Conservation (phyloP, 2,329 filamentous ascomycete genomes). For the Ramularia endophylla region DNA sequence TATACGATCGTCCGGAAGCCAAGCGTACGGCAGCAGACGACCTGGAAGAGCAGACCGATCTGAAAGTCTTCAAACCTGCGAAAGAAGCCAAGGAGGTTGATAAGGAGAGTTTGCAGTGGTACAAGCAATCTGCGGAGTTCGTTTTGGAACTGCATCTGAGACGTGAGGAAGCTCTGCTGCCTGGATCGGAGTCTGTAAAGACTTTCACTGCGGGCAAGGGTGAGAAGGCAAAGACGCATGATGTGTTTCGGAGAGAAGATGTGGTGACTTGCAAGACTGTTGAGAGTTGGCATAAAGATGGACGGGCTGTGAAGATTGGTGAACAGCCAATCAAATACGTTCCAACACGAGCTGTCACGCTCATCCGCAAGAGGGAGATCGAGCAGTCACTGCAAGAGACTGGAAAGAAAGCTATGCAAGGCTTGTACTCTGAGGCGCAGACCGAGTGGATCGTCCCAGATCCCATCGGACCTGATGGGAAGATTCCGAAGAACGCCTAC, state of each 20-base stretch:
- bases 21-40: slow-evolving; percentile 67
- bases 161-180: slow-evolving; percentile 80
- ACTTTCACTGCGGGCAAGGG: slow-evolving; percentile 72
- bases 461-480: slow-evolving; percentile 61
- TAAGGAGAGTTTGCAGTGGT: slow-evolving; percentile 68
- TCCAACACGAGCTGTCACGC: slow-evolving; percentile 84
- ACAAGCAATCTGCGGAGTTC: slow-evolving; percentile 79
- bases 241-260: slow-evolving; percentile 73
- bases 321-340: slow-evolving; percentile 77
- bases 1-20: slow-evolving; percentile 54
- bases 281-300: slow-evolving; percentile 98
- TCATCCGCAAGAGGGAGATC: slow-evolving; percentile 79
- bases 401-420: slow-evolving; percentile 79
- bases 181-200: slow-evolving; percentile 62
- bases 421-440: slow-evolving; percentile 74
- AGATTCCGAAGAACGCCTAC: slow-evolving; percentile 90
- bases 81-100: slow-evolving; percentile 45
- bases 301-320: slow-evolving; percentile 65
- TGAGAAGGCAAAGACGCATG: slow-evolving; percentile 65
- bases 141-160: slow-evolving; percentile 81
- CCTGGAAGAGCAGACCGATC: slow-evolving; percentile 69
- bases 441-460: slow-evolving; percentile 96
- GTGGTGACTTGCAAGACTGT: slow-evolving; percentile 81
- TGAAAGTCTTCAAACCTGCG: slow-evolving; percentile 63
- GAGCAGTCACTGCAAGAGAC: slow-evolving; percentile 75